Conservation (phyloP, 441 rosid species). For the Euphorbia corollata region DNA sequence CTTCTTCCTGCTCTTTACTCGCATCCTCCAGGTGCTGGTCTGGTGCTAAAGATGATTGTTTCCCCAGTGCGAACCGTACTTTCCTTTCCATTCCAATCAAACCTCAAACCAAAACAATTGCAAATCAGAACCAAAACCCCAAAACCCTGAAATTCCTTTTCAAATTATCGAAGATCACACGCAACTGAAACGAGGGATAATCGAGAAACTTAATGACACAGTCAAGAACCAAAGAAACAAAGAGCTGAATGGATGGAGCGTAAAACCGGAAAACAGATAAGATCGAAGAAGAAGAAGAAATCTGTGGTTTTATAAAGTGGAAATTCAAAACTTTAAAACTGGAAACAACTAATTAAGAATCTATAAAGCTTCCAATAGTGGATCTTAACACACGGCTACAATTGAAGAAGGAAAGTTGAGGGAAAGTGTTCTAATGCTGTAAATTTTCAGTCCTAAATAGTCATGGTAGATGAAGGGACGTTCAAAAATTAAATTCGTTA, state of each 20-base stretch:
- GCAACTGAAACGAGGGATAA: background rate
- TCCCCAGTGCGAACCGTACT: conserved; percentile 44
- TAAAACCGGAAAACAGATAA: conserved; percentile 1
- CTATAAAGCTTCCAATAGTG: background rate
- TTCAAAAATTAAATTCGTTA: no score
- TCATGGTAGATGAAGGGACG: no score
- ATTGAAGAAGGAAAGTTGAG: background rate
- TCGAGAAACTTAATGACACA: background rate
- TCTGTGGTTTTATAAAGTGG: background rate
- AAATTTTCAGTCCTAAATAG: background rate
- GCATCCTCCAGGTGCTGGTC: conserved; percentile 34
- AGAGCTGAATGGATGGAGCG: background rate
- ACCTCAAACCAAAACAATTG: background rate
- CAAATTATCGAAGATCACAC: background rate
- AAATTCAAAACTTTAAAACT: background rate
- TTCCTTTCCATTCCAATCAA: conserved; percentile 41
- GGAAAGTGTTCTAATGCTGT: background rate
- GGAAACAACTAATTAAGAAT: background rate
- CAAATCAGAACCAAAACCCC: background rate
- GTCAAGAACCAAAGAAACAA: conserved; percentile 11
- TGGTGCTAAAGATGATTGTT: conserved; percentile 75
- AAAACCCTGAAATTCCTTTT: background rate
- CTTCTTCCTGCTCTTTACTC: conserved; percentile 28
- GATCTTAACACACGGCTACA: background rate
- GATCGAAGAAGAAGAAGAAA: background rate